Evolutionary conservation across 768 basidiomycete species (phyloP).

Genomic region (Austroboletus festivus): DNA sequence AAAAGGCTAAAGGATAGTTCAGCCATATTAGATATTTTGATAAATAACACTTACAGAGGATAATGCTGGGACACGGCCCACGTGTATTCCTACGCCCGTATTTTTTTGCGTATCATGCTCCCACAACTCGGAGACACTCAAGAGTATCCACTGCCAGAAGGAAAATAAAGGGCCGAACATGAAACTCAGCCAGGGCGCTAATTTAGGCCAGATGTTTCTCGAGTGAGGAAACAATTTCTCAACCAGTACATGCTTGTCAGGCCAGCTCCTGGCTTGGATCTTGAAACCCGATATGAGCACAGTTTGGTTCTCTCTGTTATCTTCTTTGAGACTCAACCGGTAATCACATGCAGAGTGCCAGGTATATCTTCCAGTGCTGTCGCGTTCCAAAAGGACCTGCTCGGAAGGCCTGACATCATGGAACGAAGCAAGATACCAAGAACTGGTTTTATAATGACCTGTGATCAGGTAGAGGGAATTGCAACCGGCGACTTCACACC

Average conservation of each 20-base stretch:
- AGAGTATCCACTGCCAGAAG: no score
- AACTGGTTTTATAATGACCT: background rate
- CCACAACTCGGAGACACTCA: no score
- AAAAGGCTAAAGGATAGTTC: background rate
- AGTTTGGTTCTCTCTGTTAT: slow-evolving; percentile 7
- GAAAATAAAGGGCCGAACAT: background rate
- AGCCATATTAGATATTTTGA: background rate
- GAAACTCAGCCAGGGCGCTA: no score
- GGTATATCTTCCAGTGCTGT: background rate
- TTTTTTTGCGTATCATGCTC: no score
- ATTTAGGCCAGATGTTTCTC: background rate
- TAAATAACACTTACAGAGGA: background rate
- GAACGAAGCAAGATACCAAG: slow-evolving; percentile 3
- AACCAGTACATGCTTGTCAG: background rate
- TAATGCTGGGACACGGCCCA: background rate
- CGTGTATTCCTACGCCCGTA: background rate
- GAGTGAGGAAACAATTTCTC: background rate
- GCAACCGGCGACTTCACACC: background rate
- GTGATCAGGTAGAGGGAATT: slow-evolving; percentile 8
- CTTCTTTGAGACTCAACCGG: no score
- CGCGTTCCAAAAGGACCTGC: background rate
- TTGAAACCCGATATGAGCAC: slow-evolving; percentile 10
- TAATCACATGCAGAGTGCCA: background rate
- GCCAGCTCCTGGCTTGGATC: background rate
- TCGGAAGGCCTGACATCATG: background rate